phyloP scores from a whole-genome alignment of 2,329 filamentous ascomycete species.

The Calonectria pseudoreteaudii region DNA sequence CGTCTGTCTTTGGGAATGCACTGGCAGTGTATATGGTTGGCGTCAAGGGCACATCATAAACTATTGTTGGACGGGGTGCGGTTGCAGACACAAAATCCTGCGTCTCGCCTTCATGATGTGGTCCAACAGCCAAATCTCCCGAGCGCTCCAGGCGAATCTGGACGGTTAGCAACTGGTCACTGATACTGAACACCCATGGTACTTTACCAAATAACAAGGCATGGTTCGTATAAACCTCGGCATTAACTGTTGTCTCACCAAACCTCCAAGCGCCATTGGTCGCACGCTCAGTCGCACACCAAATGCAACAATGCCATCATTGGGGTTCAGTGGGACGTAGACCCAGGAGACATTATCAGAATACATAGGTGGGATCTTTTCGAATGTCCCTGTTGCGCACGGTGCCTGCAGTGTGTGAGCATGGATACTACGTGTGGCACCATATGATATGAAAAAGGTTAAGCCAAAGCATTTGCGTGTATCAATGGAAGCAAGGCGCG shows the following conservation, averaged over 20 bases:
- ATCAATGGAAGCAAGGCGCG: background rate
- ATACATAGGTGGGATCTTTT: background rate
- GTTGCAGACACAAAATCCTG: background rate
- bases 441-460: constrained; percentile 8
- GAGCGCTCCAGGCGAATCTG: constrained; percentile 9
- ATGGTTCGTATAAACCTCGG: constrained; percentile 6
- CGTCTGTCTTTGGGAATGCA: background rate
- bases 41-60: background rate
- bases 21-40: background rate
- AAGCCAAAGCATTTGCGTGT: constrained; percentile 1
- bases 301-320: constrained; percentile 4
- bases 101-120: background rate
- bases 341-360: background rate
- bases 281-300: background rate
- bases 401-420: constrained; percentile 2
- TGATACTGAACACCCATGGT: background rate
- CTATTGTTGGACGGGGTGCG: background rate
- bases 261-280: background rate
- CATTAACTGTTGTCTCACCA: background rate
- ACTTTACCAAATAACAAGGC: constrained; percentile 8
- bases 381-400: background rate
- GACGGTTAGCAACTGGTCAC: background rate
- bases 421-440: background rate
- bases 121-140: constrained; percentile 6
- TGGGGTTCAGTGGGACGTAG: background rate